Evolutionary conservation across 371 early-diverging fungal species (phyloP).

Genomic region (Fennellomyces sp.): DNA sequence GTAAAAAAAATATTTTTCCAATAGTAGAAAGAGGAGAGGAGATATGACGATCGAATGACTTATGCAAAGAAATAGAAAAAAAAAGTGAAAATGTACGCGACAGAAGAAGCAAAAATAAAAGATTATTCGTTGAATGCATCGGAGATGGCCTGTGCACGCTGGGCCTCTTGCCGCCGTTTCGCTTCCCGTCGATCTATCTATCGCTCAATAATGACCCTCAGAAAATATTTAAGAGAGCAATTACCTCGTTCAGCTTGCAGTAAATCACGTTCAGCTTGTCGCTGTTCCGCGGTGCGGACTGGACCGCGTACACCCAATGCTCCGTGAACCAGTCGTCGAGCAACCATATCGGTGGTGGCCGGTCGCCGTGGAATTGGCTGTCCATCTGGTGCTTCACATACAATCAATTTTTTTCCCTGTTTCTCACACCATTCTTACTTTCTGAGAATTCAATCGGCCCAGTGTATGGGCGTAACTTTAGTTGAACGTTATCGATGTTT

Average conservation of each 20-base stretch:
- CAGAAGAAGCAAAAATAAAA: too few species aligned
- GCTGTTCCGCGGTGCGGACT: constrained; percentile 44
- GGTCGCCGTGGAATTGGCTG: constrained; percentile 34
- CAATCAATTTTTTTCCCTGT: background rate
- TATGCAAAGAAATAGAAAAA: too few species aligned
- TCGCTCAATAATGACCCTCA: background rate
- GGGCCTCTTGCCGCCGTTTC: constrained; percentile 11
- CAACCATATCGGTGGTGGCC: constrained; percentile 54
- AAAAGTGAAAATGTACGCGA: too few species aligned
- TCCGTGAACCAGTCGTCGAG: constrained; percentile 52
- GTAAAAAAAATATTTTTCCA: too few species aligned
- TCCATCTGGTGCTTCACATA: constrained; percentile 4
- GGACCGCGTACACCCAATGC: constrained; percentile 49
- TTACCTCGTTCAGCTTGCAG: constrained; percentile 34
- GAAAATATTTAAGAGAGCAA: background rate
- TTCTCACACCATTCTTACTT: constrained; percentile 21
- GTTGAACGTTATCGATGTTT: constrained; percentile 27
- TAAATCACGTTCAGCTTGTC: constrained; percentile 27
- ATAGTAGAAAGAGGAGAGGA: too few species aligned
- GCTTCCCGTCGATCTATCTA: constrained; percentile 23
- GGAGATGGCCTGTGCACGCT: constrained; percentile 21
- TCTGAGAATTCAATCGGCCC: constrained; percentile 24
- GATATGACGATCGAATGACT: too few species aligned
- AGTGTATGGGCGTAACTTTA: constrained; percentile 33
- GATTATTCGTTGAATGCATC: constrained; percentile 33